Base-by-base conservation (phyloP, 371 early-diverging fungal species). In the Circinella minor region DNA sequence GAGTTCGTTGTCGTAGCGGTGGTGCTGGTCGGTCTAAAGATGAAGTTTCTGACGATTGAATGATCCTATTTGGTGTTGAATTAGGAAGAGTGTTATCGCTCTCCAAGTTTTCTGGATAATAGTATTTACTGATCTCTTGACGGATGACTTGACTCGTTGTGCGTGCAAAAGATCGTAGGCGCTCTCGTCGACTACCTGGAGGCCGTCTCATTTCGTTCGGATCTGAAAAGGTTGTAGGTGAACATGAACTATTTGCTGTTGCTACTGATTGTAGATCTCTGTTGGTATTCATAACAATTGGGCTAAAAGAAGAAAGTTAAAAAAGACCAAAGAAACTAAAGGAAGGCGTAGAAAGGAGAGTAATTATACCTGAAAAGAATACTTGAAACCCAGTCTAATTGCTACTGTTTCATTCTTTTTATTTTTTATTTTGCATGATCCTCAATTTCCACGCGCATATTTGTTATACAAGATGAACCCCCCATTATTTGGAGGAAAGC, bases 101-200 rank as follows among this genome's bases (percentile, higher is more conserved):
- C 17, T 36, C 48, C 4, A n/a, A 36, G 47, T 39, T 34, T 7
- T 36, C 39, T 17, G 67, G 38, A 11, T 63, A 66, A 51, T 76
- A 76, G 49, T 72, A 76, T 11, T 72, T 76, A 61, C 59, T 69
- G 54, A 79, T 71, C 59, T 76, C 79, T 72, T 77, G 74, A n/a
- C 69, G 71, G 57, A 79, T 67, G 36, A 66, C 74, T n/a, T 55
- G 49, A 15, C 67, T 66, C 0, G 79, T 76, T 10, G 74, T 46
- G 49, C 68, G 68, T 3, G 74, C 79, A 59, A 79, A 70, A 1
- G 74, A 74, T 7, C 76, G 70, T 18, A 79, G 59, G 17, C 74
- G 71, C 46, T 79, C 76, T 20, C 79, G 68, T 46, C 72, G 68
- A 27, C 74, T 59, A 1, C 39, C 67, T 9, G 69, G 74, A 37